These are phyloP conservation scores for Torrubiellomyces zombiae DNA, from an alignment of 2,329 filamentous ascomycete species.

Conservation along the genomic window DNA sequence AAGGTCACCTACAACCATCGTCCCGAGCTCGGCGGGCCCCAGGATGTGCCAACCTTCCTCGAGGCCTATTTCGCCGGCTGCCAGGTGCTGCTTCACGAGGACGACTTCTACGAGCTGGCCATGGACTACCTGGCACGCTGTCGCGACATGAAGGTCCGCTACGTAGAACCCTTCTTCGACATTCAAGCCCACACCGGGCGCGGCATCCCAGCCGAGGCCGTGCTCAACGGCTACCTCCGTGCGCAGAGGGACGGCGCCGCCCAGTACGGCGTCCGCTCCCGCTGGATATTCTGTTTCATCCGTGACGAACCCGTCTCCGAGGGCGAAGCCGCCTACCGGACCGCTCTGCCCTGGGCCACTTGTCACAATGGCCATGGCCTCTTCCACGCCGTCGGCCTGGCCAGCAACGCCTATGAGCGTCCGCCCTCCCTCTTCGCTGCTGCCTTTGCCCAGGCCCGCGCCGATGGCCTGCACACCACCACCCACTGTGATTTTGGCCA, in stretches of 20 bases:
- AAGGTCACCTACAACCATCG: conserved; percentile 32
- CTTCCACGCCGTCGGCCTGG: conserved; percentile 28
- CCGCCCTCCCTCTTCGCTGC: conserved; percentile 27
- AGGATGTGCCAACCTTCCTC: conserved; percentile 32
- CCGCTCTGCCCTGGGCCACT: conserved; percentile 20
- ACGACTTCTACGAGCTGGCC: conserved; percentile 57
- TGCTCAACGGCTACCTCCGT: conserved; percentile 43
- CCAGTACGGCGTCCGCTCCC: conserved; percentile 45
- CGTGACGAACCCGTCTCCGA: conserved; percentile 56
- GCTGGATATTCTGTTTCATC: conserved; percentile 55
- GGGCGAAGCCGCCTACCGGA: conserved; percentile 42
- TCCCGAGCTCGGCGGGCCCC: conserved; percentile 18
- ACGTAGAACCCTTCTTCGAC: conserved; percentile 66
- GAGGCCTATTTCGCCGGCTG: conserved; percentile 65
- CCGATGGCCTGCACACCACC: conserved; percentile 26
- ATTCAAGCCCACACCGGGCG: conserved; percentile 53
- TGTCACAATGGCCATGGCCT: conserved; percentile 16
- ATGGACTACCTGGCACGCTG: conserved; percentile 53
- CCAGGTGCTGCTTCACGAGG: conserved; percentile 46
- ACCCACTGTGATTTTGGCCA: conserved; percentile 35
- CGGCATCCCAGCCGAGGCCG: conserved; percentile 41
- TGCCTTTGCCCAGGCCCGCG: conserved; percentile 17
- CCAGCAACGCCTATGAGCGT: conserved; percentile 27
- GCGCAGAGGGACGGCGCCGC: conserved; percentile 41
- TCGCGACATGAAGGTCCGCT: conserved; percentile 44